These are phyloP conservation scores for Vickermania ingenoplastis DNA, from an alignment of 208 protist species.

Conservation along the genomic window DNA sequence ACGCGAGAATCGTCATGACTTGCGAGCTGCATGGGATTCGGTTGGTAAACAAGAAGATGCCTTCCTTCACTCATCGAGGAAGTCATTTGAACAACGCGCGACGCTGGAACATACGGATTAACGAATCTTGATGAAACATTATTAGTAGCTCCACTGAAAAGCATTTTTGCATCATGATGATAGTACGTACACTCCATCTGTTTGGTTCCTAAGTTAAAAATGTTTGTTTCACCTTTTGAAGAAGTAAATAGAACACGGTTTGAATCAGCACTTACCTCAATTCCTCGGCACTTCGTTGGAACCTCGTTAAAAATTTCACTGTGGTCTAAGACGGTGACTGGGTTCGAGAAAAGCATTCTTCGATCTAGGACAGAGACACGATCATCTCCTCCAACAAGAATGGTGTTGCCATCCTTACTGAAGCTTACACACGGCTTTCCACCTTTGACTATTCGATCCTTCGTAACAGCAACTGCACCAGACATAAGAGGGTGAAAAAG, in stretches of 20 bases:
- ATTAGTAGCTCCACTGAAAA: constrained; percentile 53
- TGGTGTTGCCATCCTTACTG: constrained; percentile 34
- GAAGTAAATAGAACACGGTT: constrained; percentile 47
- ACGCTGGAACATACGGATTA: constrained; percentile 22
- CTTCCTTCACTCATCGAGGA: constrained; percentile 46
- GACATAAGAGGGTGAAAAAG: constrained; percentile 77
- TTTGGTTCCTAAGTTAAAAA: constrained; percentile 25
- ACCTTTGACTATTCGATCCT: constrained; percentile 30
- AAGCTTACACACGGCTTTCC: constrained; percentile 35
- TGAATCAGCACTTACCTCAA: constrained; percentile 28
- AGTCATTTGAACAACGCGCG: constrained; percentile 44
- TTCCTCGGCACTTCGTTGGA: constrained; percentile 42
- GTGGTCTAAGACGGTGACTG: constrained; percentile 22
- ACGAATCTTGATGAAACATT: constrained; percentile 55
- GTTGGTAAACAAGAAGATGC: constrained; percentile 68
- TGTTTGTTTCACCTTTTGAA: constrained; percentile 43
- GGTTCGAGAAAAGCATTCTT: constrained; percentile 30
- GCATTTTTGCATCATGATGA: constrained; percentile 34
- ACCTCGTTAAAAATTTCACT: constrained; percentile 28
- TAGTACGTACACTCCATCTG: constrained; percentile 35
- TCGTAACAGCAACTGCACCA: constrained; percentile 54
- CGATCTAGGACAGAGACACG: constrained; percentile 52
- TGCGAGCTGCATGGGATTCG: not conserved
- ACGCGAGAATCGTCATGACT: not conserved
- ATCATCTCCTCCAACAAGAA: constrained; percentile 55